A percentile compares a stretch with the other conserved stretches of the same genome.
Conservation (phyloP, 2,329 filamentous ascomycete species). For the Cladobotryum mycophilum region DNA sequence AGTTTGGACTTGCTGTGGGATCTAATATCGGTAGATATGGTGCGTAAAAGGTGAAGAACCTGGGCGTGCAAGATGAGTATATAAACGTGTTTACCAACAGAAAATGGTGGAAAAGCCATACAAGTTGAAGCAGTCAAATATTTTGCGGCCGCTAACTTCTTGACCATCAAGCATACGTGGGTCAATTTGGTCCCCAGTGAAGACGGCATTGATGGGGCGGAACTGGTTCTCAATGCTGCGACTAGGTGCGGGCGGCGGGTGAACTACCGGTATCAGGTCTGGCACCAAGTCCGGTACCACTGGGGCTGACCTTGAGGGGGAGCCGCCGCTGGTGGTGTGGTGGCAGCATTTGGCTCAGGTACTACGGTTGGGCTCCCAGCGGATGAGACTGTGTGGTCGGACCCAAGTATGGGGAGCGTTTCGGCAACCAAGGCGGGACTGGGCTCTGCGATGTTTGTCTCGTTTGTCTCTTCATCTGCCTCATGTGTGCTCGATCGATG, state of each 20-base stretch:
- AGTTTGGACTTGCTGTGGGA: background rate
- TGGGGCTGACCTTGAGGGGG: too few relatives aligned
- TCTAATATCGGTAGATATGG: slow-evolving; percentile 2
- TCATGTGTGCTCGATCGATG: background rate
- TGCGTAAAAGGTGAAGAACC: slow-evolving; percentile 4
- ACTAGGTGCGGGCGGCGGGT: background rate
- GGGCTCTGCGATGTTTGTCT: background rate
- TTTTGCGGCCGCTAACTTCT: background rate
- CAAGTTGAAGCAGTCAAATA: slow-evolving; percentile 4
- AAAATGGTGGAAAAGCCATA: background rate
- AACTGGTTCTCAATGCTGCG: background rate
- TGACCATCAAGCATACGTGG: slow-evolving; percentile 1
- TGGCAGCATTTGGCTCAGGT: too few relatives aligned
- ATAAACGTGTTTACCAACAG: background rate
- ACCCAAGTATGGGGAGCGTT: too few relatives aligned
- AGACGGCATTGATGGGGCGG: background rate
- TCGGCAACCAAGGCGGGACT: background rate
- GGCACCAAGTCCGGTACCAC: too few relatives aligned
- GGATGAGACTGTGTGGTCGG: too few relatives aligned
- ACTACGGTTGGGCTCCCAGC: too few relatives aligned
- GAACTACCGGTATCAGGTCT: too few relatives aligned
- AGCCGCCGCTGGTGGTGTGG: too few relatives aligned
- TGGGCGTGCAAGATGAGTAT: background rate
- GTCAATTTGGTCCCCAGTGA: background rate
- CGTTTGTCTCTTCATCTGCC: background rate